Base-by-base conservation (phyloP, 1,139 yeast genomes). In the Diutina neorugosa region DNA sequence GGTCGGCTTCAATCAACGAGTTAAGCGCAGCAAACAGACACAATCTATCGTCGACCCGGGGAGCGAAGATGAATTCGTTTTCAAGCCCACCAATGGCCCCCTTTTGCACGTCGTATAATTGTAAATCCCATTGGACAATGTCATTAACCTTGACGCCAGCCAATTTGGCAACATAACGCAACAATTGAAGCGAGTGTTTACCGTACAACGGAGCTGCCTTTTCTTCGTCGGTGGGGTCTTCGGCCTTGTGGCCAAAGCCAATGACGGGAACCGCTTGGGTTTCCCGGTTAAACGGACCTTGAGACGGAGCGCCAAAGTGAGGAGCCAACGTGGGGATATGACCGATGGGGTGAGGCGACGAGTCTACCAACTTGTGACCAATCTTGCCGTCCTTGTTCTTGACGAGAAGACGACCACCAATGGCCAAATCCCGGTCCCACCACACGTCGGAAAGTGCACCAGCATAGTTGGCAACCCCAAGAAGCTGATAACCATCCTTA, bases 281-380 rank as follows among this genome's bases (percentile, higher is more conserved):
- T 63, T 83, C 88, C 53, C 64, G 69, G 64, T 82, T 81, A 62
- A 78, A 80, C 1, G 82, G 80, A 14, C 78, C 78, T 9, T 62
- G 63, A 1, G 83, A 67, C 5, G 68, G 67, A 8, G 70, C 67
- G 34, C 86, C 87, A 60, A 82, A 82, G 67, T 82, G 87, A 4
- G 83, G 84, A 3, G 88, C 87, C 59, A 82, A 68, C 1, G 84
- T 71, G 2, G 88, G 86, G 52, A 83, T 80, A 58, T 76, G 77
- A 4, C 84, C 88, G 62, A 83, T 74, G 54, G 87, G 86, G 56
- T 74, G 76, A 6, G 85, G 84, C 3, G 81, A 68, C 12, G 86
- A 80, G 62, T 77, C 77, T 27, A 82, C 75, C 60, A 82, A 65
- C 54, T 68, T 71, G 23, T 78, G 66, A 9, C 62, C 63, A 44